Percentiles rank a stretch among this genome's conserved stretches.
These are phyloP conservation scores for Balansia obtecta DNA, from an alignment of 2,329 filamentous ascomycete genomes.

Conservation along the genomic window DNA sequence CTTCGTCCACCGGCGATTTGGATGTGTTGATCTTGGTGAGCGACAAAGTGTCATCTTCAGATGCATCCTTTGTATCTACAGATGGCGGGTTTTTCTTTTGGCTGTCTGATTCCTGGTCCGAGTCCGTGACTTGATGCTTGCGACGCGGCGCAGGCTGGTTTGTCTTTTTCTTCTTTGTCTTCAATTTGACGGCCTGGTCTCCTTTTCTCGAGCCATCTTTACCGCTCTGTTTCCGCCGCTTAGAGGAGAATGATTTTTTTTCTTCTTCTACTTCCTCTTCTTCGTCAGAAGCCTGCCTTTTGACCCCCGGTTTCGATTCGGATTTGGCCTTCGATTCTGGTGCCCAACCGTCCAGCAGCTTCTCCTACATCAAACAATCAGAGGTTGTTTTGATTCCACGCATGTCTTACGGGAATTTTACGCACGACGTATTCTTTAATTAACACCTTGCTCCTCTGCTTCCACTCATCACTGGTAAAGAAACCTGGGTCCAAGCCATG, in stretches of 20 bases:
- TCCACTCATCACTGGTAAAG: slow-evolving; percentile 39
- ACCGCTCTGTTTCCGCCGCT: slow-evolving; percentile 1
- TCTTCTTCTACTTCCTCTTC: slow-evolving; percentile 6
- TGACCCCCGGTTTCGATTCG: slow-evolving; percentile 16
- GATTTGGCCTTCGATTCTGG: slow-evolving; percentile 17
- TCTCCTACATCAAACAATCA: slow-evolving; percentile 15
- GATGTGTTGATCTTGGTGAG: slow-evolving; percentile 10
- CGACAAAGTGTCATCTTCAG: slow-evolving; percentile 11
- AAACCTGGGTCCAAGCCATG: slow-evolving; percentile 38
- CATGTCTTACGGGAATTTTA: slow-evolving; percentile 6
- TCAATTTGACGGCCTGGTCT: slow-evolving; percentile 1
- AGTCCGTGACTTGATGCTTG: slow-evolving; percentile 7
- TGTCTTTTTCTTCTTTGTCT: slow-evolving; percentile 6
- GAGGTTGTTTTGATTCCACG: background rate
- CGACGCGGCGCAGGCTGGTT: slow-evolving; percentile 7
- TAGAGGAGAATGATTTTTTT: slow-evolving; percentile 16
- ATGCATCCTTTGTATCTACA: slow-evolving; percentile 8
- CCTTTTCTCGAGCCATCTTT: slow-evolving; percentile 15
- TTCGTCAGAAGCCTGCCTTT: slow-evolving; percentile 22
- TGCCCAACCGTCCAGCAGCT: slow-evolving; percentile 24
- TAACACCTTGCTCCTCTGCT: slow-evolving; percentile 43
- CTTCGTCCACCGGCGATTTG: slow-evolving; percentile 16
- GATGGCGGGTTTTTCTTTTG: slow-evolving; percentile 8
- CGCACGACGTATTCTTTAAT: slow-evolving; percentile 44
- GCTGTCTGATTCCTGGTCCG: slow-evolving; percentile 8